These are phyloP conservation scores for Aspergillus latus DNA, from an alignment of 2,329 filamentous ascomycete genomes.

Conservation along the genomic window DNA sequence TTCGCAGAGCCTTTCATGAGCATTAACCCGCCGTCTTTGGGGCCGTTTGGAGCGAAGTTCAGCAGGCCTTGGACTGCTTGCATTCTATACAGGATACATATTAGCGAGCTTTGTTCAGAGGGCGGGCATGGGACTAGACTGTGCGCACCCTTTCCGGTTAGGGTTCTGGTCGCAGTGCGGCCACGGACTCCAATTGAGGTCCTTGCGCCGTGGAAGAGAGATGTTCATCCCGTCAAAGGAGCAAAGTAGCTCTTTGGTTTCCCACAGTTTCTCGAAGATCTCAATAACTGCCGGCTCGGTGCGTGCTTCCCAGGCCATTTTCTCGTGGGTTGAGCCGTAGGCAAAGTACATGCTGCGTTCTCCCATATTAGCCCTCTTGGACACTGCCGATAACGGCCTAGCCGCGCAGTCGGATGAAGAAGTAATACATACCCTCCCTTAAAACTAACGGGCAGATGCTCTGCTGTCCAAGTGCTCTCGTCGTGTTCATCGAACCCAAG, in stretches of 20 bases:
- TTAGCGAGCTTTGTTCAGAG: background rate
- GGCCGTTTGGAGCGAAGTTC: conserved; percentile 47
- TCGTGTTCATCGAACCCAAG: conserved; percentile 44
- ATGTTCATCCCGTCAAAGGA: conserved; percentile 41
- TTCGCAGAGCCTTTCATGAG: conserved; percentile 46
- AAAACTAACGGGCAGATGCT: conserved; percentile 45
- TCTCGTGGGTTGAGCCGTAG: conserved; percentile 45
- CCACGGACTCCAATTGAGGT: conserved; percentile 44
- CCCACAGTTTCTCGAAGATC: conserved; percentile 46
- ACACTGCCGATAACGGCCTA: too few relatives aligned
- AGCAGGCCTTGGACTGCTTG: conserved; percentile 45
- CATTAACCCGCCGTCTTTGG: conserved; percentile 49
- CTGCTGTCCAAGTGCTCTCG: conserved; percentile 43
- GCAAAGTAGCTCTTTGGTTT: conserved; percentile 22
- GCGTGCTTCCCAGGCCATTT: conserved; percentile 47
- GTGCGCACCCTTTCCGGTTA: conserved; percentile 34
- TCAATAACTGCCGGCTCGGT: conserved; percentile 41
- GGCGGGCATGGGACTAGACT: background rate
- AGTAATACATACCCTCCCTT: conserved; percentile 31
- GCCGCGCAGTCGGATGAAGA: too few relatives aligned
- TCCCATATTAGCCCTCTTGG: too few relatives aligned
- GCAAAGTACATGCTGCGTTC: conserved; percentile 29
- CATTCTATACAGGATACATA: conserved; percentile 6
- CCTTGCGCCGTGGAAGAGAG: conserved; percentile 43
- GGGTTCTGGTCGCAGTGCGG: conserved; percentile 49